These are phyloP conservation scores for Candida orba DNA, from an alignment of 805 yeast species.

Conservation along the genomic window DNA sequence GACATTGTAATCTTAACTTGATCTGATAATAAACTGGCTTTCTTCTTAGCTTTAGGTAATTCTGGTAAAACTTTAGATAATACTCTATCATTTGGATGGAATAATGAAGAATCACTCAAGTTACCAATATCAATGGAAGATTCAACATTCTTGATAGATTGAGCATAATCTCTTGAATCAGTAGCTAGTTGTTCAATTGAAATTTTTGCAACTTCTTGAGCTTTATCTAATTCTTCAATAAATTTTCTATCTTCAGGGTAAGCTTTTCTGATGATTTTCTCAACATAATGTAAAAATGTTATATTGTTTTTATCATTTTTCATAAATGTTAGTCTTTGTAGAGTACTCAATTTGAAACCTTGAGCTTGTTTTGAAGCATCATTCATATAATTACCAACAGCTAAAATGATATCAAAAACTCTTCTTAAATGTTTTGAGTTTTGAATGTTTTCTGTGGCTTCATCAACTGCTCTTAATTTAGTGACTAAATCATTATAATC, in stretches of 20 bases:
- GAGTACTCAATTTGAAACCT: conserved; percentile 87
- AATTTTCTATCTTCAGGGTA: conserved; percentile 76
- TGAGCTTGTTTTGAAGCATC: conserved; percentile 75
- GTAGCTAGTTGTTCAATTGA: conserved; percentile 74
- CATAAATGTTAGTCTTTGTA: conserved; percentile 82
- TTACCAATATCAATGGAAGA: conserved; percentile 76
- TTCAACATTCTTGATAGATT: conserved; percentile 59
- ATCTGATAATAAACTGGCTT: conserved; percentile 55
- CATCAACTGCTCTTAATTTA: conserved; percentile 65
- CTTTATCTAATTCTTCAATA: conserved; percentile 54
- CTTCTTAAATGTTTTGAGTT: conserved; percentile 61
- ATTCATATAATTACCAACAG: conserved; percentile 96
- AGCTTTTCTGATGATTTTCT: conserved; percentile 73
- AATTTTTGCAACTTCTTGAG: conserved; percentile 54
- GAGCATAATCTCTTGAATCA: conserved; percentile 62
- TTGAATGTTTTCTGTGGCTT: conserved; percentile 60
- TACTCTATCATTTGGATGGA: conserved; percentile 82
- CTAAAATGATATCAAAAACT: conserved; percentile 75
- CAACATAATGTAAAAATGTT: conserved; percentile 88
- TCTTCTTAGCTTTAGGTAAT: conserved; percentile 68
- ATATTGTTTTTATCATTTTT: conserved; percentile 76
- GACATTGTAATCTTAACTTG: conserved; percentile 56
- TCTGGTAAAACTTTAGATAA: conserved; percentile 54
- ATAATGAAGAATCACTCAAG: conserved; percentile 64
- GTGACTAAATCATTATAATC: conserved; percentile 68